Base-by-base conservation (phyloP, 768 basidiomycete species). In the Hypholoma sublateritium region DNA sequence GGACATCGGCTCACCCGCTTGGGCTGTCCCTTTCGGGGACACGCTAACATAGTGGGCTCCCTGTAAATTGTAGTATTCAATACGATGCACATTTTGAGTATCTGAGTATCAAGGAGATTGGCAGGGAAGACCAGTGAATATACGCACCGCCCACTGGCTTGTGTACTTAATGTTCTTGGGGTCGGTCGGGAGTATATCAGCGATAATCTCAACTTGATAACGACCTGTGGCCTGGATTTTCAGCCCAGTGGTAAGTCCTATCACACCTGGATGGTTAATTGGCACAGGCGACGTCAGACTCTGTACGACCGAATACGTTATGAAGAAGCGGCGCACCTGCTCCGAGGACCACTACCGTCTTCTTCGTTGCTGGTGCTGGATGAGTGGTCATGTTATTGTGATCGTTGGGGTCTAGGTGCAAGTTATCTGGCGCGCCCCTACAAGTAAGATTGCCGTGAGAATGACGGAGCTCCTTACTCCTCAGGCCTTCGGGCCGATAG, bases 31-130 rank as follows among this genome's bases (percentile, higher is more conserved):
- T 5, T 56, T 64, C 57, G 86, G 77, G 1, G 82, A 80, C 16
- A 76, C 69, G 45, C 82, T 87, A 58, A 91, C 86, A 77, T 90
- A 87, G 61, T 92, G 89, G 1, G 89, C 91, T 22, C 91, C 91
- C 91, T 93, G 34, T 17, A 11, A 9, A 50, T n/a, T n/a, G n/a
- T n/a, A n/a, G n/a, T 32, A 32, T 32, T 5, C 28, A 5, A 32
- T 9, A 5, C 28, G 28, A 32, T 6, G 44, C 12, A 50, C 32
- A 50, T 16, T 50, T 32, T 22, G 41, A 54, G 51, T 19, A 37
- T 39, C 17, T 2, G 24, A 37, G 24, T n/a, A n/a, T n/a, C 19
- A 12, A 12, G 5, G 28, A 32, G 28, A 5, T 5, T 2, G 5
- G 28, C 3, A 5, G 28, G 28, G 28, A 32, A 32, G 28, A 9